Percentiles rank a stretch among this genome's conserved stretches.
These are phyloP conservation scores for Hericium coralloides DNA, from an alignment of 768 basidiomycete species.

Conservation along the genomic window DNA sequence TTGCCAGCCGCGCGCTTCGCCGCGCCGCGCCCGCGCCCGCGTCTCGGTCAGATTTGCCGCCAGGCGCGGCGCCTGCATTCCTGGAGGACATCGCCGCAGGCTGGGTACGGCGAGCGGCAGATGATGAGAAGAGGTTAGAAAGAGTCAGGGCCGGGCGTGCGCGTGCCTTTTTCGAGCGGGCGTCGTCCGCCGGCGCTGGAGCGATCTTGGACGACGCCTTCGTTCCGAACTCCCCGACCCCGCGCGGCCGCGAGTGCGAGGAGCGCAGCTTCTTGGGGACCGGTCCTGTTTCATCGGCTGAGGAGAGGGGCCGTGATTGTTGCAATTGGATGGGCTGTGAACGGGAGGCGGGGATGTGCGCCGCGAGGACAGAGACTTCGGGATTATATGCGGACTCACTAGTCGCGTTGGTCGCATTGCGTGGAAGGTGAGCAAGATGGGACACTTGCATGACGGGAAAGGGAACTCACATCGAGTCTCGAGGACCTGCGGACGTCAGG, in stretches of 20 bases:
- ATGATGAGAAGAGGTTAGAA: conserved; percentile 85
- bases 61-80: conserved; percentile 26
- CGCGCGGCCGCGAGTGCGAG: conserved; percentile 37
- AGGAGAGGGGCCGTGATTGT: conserved; percentile 57
- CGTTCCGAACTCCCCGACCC: conserved; percentile 13
- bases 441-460: not conserved
- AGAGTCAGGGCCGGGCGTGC: conserved; percentile 80
- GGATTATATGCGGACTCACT: conserved; percentile 46
- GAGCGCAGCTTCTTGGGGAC: conserved; percentile 69
- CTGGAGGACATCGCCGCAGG: conserved; percentile 53
- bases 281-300: conserved; percentile 75
- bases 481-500: conserved; percentile 42
- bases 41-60: conserved; percentile 42
- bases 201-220: conserved; percentile 53
- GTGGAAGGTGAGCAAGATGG: not conserved
- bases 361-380: conserved; percentile 52
- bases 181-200: conserved; percentile 36
- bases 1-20: conserved; percentile 66
- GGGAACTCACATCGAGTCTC: conserved; percentile 53
- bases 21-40: conserved; percentile 42
- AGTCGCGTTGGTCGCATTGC: conserved; percentile 4
- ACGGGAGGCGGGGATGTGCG: conserved; percentile 26
- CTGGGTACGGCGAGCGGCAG: conserved; percentile 61
- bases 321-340: conserved; percentile 8
- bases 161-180: conserved; percentile 85